A percentile compares a stretch with the other conserved stretches of the same genome.
These are phyloP conservation scores for Dacryopinax spathularia DNA, from an alignment of 768 basidiomycete genomes.

Conservation along the genomic window DNA sequence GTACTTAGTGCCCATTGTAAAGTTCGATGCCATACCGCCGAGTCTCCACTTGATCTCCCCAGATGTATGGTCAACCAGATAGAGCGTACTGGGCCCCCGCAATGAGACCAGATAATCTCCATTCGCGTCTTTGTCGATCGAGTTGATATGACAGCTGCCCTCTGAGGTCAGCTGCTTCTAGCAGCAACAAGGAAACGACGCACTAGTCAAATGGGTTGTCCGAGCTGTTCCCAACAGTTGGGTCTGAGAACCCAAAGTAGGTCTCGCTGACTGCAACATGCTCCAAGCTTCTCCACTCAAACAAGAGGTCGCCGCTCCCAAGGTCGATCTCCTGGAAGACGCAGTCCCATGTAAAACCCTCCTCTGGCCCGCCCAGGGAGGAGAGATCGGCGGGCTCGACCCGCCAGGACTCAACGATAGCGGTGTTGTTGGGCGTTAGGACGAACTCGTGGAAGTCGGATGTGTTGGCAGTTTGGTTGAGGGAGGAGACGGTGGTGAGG, in stretches of 20 bases:
- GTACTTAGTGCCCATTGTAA: constrained; percentile 14
- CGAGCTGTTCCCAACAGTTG: constrained; percentile 9
- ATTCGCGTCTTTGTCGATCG: constrained; percentile 14
- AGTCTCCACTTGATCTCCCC: constrained; percentile 17
- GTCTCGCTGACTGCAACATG: constrained; percentile 14
- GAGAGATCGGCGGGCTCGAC: constrained; percentile 13
- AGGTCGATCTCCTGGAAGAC: constrained; percentile 18
- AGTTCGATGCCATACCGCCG: constrained; percentile 15
- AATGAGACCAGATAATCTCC: constrained; percentile 20
- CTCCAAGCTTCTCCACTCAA: constrained; percentile 18
- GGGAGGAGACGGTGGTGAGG: not conserved
- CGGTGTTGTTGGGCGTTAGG: constrained; percentile 18
- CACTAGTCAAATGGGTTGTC: constrained; percentile 1
- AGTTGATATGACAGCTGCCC: constrained; percentile 21
- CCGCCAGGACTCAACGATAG: constrained; percentile 13
- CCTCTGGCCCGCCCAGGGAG: constrained; percentile 4
- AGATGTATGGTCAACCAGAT: constrained; percentile 13
- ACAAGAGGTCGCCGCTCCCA: constrained; percentile 15
- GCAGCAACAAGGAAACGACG: not conserved
- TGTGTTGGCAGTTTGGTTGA: constrained; percentile 5
- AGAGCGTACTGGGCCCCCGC: constrained; percentile 18
- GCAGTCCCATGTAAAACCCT: constrained; percentile 14
- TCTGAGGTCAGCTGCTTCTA: not conserved
- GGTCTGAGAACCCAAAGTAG: constrained; percentile 11
- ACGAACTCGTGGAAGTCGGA: constrained; percentile 15